phyloP scores from a whole-genome alignment of 176 grass and related monocot species.

The Carex kokanica region DNA sequence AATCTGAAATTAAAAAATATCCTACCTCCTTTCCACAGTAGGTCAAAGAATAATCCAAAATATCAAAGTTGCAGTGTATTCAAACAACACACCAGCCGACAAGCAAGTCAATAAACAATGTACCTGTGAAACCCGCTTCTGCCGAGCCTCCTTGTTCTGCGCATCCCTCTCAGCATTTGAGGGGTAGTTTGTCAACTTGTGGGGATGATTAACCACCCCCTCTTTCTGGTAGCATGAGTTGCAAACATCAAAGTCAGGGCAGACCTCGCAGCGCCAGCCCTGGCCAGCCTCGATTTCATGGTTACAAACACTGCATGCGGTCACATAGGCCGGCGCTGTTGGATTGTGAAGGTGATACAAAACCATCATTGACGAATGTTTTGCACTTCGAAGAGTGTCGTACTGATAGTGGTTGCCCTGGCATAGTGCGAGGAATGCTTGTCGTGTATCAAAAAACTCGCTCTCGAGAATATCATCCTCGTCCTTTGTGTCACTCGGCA shows the following conservation, averaged over 20 bases:
- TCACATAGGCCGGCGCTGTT: conserved; percentile 96
- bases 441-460: conserved; percentile 95
- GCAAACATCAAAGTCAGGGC: conserved; percentile 98
- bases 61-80: conserved; percentile 65
- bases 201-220: conserved; percentile 70
- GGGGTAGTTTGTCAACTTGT: conserved; percentile 90
- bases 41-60: conserved; percentile 80
- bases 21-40: conserved; percentile 67
- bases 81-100: neutral
- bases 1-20: conserved; percentile 28
- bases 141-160: conserved; percentile 94
- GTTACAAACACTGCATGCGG: conserved; percentile 74
- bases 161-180: conserved; percentile 79
- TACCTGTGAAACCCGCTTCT: conserved; percentile 90
- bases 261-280: conserved; percentile 98
- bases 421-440: conserved; percentile 97
- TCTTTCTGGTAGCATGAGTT: conserved; percentile 83
- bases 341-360: conserved; percentile 99
- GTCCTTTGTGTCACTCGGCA: conserved; percentile 87
- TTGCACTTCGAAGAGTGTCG: conserved; percentile 92
- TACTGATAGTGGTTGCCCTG: conserved; percentile 99
- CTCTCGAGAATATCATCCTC: conserved; percentile 98
- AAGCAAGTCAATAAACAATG: conserved; percentile 22
- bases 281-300: conserved; percentile 97
- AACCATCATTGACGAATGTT: conserved; percentile 99